Conservation (phyloP, 768 basidiomycete genomes). For the Lactarius psammicola region DNA sequence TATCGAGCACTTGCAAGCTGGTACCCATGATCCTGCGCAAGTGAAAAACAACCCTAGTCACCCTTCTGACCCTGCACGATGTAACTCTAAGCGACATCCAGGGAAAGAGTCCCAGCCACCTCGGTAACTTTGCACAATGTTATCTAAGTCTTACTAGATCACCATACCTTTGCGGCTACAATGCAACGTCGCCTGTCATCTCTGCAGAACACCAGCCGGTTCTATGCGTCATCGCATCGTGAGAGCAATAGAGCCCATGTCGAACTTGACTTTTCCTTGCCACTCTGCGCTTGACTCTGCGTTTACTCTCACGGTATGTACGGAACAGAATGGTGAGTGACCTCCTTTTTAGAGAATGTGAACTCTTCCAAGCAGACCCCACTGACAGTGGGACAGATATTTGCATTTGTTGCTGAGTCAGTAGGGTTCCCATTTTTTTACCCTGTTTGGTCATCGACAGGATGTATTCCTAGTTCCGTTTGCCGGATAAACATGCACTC, state of each 20-base stretch:
- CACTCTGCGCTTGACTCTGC: background rate
- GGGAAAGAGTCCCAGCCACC: background rate
- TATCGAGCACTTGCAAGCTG: no score
- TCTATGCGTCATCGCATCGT: background rate
- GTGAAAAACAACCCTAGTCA: no score
- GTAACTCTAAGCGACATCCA: background rate
- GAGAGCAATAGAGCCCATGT: background rate
- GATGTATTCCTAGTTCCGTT: no score
- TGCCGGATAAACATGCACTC: no score
- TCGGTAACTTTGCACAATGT: no score
- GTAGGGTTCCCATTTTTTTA: no score
- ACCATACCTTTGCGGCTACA: background rate
- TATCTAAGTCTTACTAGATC: no score
- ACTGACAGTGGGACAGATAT: background rate
- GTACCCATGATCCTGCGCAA: no score
- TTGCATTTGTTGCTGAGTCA: background rate
- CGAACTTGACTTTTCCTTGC: background rate
- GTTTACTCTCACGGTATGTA: background rate
- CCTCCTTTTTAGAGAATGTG: background rate
- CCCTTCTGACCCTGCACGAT: no score
- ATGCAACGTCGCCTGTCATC: background rate
- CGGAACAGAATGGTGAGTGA: background rate
- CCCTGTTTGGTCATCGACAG: background rate
- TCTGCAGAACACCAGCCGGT: background rate
- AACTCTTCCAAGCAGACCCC: background rate